These are phyloP conservation scores for Cyclostephanos tholiformis DNA, from an alignment of 108 stramenopile genomes.

Conservation along the genomic window DNA sequence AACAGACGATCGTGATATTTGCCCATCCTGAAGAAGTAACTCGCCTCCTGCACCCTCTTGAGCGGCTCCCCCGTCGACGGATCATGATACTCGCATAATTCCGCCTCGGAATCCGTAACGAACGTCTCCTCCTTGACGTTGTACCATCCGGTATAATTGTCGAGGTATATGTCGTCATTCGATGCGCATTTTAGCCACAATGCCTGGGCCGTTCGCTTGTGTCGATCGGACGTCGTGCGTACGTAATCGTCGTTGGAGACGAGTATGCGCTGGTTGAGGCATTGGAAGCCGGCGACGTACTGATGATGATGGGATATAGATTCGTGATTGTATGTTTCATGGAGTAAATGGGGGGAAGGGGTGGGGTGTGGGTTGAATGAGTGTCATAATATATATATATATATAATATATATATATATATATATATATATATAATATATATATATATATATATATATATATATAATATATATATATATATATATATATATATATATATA, in stretches of 20 bases:
- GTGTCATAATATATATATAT: no score
- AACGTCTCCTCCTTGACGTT: constrained; percentile 98
- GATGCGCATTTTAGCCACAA: constrained; percentile 89
- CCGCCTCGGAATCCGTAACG: constrained; percentile 94
- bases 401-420: no score
- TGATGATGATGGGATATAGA: constrained; percentile 17
- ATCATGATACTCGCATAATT: constrained; percentile 87
- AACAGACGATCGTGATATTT: constrained; percentile 86
- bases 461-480: no score
- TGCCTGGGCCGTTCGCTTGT: constrained; percentile 85
- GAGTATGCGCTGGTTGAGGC: constrained; percentile 88
- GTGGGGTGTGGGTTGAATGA: neutral
- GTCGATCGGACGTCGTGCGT: constrained; percentile 91
- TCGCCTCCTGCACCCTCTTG: constrained; percentile 94
- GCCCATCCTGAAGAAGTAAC: constrained; percentile 98
- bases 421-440: no score
- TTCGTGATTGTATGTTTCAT: no score
- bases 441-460: no score
- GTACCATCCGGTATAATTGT: constrained; percentile 95
- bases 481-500: no score
- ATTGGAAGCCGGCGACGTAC: constrained; percentile 90
- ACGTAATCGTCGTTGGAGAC: constrained; percentile 96
- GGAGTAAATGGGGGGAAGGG: neutral
- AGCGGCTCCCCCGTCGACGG: constrained; percentile 87
- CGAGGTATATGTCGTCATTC: constrained; percentile 92